A percentile compares a stretch with the other conserved stretches of the same genome.
Conservation (phyloP, 768 basidiomycete species). For the Lactarius hengduanensis region DNA sequence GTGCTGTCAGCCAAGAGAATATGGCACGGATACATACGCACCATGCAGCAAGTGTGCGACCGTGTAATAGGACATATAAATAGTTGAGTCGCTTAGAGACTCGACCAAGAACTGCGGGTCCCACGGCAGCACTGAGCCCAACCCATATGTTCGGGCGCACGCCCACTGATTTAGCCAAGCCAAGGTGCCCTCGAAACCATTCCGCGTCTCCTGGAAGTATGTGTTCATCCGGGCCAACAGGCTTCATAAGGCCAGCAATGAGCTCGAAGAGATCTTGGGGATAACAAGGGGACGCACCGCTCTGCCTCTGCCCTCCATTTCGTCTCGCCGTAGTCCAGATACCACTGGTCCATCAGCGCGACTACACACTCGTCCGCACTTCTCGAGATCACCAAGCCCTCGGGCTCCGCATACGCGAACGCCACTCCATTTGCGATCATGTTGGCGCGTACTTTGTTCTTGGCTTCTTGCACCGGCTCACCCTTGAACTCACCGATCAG, state of each 20-base stretch:
- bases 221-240: constrained; percentile 84
- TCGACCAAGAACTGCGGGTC: constrained; percentile 96
- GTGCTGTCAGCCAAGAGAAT: constrained; percentile 19
- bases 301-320: constrained; percentile 86
- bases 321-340: constrained; percentile 93
- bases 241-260: constrained; percentile 40
- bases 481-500: constrained; percentile 89
- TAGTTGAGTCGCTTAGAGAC: constrained; percentile 93
- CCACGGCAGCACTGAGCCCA: constrained; percentile 96
- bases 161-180: constrained; percentile 99
- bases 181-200: constrained; percentile 87
- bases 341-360: constrained; percentile 99
- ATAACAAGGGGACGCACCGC: constrained; percentile 49
- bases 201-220: constrained; percentile 87
- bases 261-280: constrained; percentile 5
- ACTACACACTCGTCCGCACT: constrained; percentile 98
- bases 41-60: constrained; percentile 89
- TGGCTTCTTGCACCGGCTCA: constrained; percentile 84
- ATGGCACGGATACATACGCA: constrained; percentile 37
- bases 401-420: constrained; percentile 93
- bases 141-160: constrained; percentile 95
- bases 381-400: constrained; percentile 83
- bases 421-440: constrained; percentile 80
- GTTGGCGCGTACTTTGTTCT: constrained; percentile 78
- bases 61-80: constrained; percentile 99